Percentiles rank a stretch among this genome's conserved stretches.
Conservation (phyloP, 129 eudicot species). For the Escallonia herrerae region DNA sequence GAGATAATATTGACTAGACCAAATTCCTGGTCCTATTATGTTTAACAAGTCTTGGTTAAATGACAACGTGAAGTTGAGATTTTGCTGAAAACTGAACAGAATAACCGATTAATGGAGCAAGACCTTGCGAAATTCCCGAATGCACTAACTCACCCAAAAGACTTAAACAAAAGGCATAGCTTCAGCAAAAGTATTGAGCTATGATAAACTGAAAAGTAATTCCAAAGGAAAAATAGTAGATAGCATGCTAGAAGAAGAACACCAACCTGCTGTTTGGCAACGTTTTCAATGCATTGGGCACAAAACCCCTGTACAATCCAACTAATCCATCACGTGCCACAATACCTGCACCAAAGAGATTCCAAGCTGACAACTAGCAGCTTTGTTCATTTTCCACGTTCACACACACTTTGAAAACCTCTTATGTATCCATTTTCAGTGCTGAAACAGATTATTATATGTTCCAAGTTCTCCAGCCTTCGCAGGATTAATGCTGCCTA, state of each 20-base stretch:
- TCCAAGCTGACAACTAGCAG: background rate
- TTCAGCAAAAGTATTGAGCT: too few species aligned
- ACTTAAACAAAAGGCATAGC: background rate
- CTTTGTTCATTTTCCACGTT: background rate
- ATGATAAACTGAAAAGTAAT: background rate
- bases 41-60: too few species aligned
- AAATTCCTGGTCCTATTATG: background rate
- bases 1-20: background rate
- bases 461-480: too few species aligned
- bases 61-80: too few species aligned
- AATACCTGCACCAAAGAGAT: conserved; percentile 38
- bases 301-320: conserved; percentile 93
- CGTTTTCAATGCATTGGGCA: conserved; percentile 79
- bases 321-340: conserved; percentile 74
- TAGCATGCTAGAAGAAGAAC: background rate
- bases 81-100: too few species aligned
- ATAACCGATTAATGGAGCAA: background rate
- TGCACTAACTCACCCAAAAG: too few species aligned
- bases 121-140: background rate
- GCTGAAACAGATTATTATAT: too few species aligned
- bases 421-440: too few species aligned
- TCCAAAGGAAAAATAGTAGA: background rate
- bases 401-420: background rate
- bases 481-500: too few species aligned
- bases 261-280: conserved; percentile 91